These are phyloP conservation scores for Blastocystis hominis DNA, from an alignment of 352 stramenopile species.

Conservation along the genomic window DNA sequence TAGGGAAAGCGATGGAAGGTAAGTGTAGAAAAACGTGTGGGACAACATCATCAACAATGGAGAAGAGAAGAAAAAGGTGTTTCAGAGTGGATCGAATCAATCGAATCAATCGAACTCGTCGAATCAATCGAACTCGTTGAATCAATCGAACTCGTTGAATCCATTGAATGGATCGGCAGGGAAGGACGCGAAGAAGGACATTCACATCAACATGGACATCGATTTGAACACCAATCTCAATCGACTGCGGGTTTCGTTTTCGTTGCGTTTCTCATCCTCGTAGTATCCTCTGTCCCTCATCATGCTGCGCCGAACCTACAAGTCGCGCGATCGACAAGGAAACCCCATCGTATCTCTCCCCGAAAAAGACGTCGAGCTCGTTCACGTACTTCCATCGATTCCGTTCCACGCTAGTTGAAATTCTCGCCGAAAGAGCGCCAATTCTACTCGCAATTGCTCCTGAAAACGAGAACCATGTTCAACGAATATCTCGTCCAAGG, in stretches of 20 bases:
- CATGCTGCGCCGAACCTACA: slow-evolving; percentile 75
- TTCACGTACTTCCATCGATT: background rate
- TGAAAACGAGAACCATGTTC: slow-evolving; percentile 75
- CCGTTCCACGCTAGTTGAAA: slow-evolving; percentile 63
- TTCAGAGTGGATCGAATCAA: slow-evolving; percentile 67
- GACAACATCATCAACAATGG: slow-evolving; percentile 28
- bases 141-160: too few species aligned
- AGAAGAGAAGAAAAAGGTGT: slow-evolving; percentile 6
- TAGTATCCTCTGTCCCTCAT: slow-evolving; percentile 64
- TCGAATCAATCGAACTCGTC: slow-evolving; percentile 2
- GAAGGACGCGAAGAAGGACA: background rate
- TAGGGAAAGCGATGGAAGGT: background rate
- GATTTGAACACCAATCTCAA: background rate
- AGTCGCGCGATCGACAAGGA: slow-evolving; percentile 67
- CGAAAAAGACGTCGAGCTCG: slow-evolving; percentile 61
- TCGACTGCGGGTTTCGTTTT: slow-evolving; percentile 1
- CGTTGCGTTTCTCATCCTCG: background rate
- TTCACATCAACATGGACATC: slow-evolving; percentile 48
- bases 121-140: too few species aligned
- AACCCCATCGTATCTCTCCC: slow-evolving; percentile 70
- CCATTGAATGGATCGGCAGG: too few species aligned
- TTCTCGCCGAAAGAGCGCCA: slow-evolving; percentile 71
- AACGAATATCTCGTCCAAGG: slow-evolving; percentile 74
- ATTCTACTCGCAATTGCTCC: slow-evolving; percentile 76
- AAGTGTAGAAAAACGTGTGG: slow-evolving; percentile 7